Evolutionary conservation across 305 asterid genomes (phyloP).

Genomic region (Withania somnifera): DNA sequence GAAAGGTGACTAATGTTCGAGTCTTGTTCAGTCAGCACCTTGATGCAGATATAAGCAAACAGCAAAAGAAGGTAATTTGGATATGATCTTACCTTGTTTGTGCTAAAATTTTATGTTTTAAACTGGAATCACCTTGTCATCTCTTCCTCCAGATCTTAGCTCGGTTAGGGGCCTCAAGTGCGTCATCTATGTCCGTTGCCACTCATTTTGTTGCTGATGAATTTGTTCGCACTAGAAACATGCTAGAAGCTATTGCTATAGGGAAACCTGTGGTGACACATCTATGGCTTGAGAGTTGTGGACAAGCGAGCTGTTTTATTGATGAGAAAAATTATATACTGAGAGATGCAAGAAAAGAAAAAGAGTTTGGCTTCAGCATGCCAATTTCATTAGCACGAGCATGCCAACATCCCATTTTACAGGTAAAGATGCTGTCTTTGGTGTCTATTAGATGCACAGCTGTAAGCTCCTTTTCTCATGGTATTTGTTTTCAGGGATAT

Average conservation of each 20-base stretch:
- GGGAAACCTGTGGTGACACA: slow-evolving; percentile 88
- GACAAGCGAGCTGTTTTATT: slow-evolving; percentile 64
- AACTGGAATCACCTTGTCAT: not conserved
- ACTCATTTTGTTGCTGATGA: slow-evolving; percentile 93
- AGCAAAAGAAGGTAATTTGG: slow-evolving; percentile 63
- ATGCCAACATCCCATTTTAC: slow-evolving; percentile 64
- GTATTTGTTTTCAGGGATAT: slow-evolving; percentile 52
- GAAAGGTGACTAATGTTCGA: slow-evolving; percentile 47
- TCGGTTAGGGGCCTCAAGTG: slow-evolving; percentile 63
- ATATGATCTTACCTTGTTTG: not conserved
- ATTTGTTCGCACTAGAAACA: slow-evolving; percentile 86
- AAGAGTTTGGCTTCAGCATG: slow-evolving; percentile 75
- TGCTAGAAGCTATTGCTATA: slow-evolving; percentile 91
- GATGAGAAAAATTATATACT: slow-evolving; percentile 77
- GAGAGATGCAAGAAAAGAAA: slow-evolving; percentile 85
- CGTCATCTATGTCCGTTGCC: slow-evolving; percentile 64
- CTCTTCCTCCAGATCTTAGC: slow-evolving; percentile 47
- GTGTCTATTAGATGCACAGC: slow-evolving; percentile 5
- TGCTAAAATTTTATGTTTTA: not conserved
- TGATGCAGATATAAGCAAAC: slow-evolving; percentile 55
- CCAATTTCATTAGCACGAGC: slow-evolving; percentile 76
- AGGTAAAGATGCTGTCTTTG: slow-evolving; percentile 33
- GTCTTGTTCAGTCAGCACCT: slow-evolving; percentile 94
- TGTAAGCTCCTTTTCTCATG: slow-evolving; percentile 3
- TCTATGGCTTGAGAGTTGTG: slow-evolving; percentile 90